These are phyloP conservation scores for Ceratocystis alfenasii DNA, from an alignment of 2,329 filamentous ascomycete genomes.

Conservation along the genomic window DNA sequence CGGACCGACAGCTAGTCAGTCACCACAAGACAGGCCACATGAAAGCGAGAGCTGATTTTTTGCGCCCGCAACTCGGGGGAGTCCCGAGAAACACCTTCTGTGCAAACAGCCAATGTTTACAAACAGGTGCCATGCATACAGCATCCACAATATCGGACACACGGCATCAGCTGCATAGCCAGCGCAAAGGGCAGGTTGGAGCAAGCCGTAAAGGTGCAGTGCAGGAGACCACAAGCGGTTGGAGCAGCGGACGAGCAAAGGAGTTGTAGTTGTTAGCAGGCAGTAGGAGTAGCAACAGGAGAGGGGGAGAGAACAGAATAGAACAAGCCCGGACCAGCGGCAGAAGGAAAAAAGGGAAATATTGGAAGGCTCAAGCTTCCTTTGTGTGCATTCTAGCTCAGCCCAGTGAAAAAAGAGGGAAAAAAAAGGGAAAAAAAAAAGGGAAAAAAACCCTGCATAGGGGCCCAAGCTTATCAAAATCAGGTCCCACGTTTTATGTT, in stretches of 20 bases:
- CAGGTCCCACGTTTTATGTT: background rate
- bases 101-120: background rate
- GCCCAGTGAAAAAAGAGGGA: background rate
- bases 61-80: background rate
- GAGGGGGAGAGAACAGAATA: background rate
- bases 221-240: background rate
- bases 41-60: background rate
- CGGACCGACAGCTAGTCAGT: background rate
- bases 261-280: background rate
- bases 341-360: slow-evolving; percentile 1
- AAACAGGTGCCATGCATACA: background rate
- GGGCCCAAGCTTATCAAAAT: slow-evolving; percentile 1
- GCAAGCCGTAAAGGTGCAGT: background rate
- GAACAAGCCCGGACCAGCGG: background rate
- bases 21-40: background rate
- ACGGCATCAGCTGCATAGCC: background rate
- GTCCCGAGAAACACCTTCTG: background rate
- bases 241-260: background rate
- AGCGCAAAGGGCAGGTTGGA: background rate
- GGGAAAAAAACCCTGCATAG: background rate
- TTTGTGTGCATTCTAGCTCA: background rate
- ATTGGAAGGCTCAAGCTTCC: background rate
- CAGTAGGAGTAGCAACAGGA: background rate
- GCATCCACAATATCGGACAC: background rate
- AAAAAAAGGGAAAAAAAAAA: background rate